phyloP scores from a whole-genome alignment of 129 eudicot species.

The Lonicera japonica region DNA sequence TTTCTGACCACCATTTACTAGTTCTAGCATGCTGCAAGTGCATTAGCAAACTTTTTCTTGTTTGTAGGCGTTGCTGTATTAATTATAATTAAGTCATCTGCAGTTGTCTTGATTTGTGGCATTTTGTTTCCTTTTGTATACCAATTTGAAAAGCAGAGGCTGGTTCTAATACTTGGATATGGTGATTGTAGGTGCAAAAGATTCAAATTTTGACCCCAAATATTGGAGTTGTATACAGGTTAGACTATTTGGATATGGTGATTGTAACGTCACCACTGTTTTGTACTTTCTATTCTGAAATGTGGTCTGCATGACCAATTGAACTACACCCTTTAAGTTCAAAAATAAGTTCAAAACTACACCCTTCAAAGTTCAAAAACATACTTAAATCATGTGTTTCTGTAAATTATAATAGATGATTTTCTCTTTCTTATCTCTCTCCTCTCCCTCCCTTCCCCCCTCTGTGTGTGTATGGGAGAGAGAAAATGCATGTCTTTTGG shows the following conservation, averaged over 20 bases:
- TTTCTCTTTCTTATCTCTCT: too few relatives aligned
- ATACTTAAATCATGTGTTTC: too few relatives aligned
- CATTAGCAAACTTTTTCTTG: too few relatives aligned
- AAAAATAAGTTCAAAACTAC: too few relatives aligned
- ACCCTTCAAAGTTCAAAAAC: too few relatives aligned
- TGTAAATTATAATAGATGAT: too few relatives aligned
- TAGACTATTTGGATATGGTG: background rate
- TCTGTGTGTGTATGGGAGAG: too few relatives aligned
- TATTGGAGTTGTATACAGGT: slow-evolving; percentile 95
- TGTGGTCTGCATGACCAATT: too few relatives aligned
- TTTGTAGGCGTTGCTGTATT: too few relatives aligned
- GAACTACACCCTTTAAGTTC: too few relatives aligned
- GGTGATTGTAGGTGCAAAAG: slow-evolving; percentile 65
- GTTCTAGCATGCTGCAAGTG: background rate
- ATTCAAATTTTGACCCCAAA: slow-evolving; percentile 85
- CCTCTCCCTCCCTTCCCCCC: too few relatives aligned
- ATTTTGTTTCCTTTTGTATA: background rate
- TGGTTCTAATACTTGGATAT: slow-evolving; percentile 18
- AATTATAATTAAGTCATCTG: slow-evolving; percentile 1
- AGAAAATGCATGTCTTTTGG: slow-evolving; percentile 1
- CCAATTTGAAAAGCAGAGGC: background rate
- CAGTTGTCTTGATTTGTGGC: background rate
- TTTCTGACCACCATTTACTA: background rate
- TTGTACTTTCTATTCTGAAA: background rate
- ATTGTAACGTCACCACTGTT: background rate